Evolutionary conservation across 2,329 filamentous ascomycete genomes (phyloP), one percentile per base, ranked within the genome.

Genomic region (Sordariomycetes sp.): DNA sequence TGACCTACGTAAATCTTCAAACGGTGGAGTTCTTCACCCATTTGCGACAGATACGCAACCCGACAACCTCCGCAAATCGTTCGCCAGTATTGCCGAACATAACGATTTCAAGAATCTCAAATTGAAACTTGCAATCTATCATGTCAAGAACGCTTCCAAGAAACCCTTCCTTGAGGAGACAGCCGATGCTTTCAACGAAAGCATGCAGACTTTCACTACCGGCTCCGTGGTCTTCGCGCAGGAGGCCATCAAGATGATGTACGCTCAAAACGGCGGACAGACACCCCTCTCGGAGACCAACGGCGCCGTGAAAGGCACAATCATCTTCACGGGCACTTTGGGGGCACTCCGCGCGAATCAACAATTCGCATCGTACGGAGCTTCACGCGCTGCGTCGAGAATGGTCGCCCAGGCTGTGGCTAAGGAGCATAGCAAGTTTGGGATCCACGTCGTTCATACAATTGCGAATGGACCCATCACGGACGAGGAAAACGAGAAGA

Each of bases 381-480:
- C 70, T 6, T 63, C 65, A 2, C 54, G 70, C 4, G 57, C 66
- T 1, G 65, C 64, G 2, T 68, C 71, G 6, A 51, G 72, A 24
- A 72, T 74, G 50, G 51, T 76, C 10, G 69, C 70, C 1, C 70
- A 75, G 48, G 66, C 61, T 7, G 49, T 77, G 28, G 70, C 70
- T 1, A 63, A 69, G 24, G 72, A 77, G 49, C 68, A 75, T 53
- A 70, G 63, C 42, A 58, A 60, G n/a, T 66, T 64, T 39, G 71
- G 72, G 3, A 51, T 77, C 1, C 70, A 77, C 48, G 69, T 75
- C 4, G 69, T 68, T n/a, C 72, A 78, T 50, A 62, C 71, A 3
- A 70, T 77, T 39, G 70, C 67, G 1, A 76, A 76, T 45, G 70
- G 70, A 1, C 53, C 49, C 0, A 75, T 76, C 35, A 56, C 53